Conservation (phyloP, 2,329 filamentous ascomycete species). For the Aspergillus pseudoterreus region DNA sequence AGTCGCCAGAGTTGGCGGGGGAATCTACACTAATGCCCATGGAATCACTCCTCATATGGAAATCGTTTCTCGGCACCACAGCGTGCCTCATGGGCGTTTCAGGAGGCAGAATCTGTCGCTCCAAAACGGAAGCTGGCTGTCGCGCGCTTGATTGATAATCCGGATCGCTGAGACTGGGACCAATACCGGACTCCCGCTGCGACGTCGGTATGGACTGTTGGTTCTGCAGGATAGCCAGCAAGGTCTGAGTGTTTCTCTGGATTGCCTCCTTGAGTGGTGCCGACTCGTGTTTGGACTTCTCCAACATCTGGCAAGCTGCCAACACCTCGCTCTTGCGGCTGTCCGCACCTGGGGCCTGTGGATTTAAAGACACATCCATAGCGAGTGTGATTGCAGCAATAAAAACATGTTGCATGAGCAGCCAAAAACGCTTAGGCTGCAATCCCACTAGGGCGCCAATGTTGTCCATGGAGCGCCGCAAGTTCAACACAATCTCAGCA, state of each 20-base stretch:
- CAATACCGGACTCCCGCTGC: neutral
- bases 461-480: slow-evolving; percentile 2
- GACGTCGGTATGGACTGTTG: neutral
- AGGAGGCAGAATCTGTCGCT: no score
- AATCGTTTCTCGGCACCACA: no score
- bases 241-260: slow-evolving; percentile 2
- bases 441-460: slow-evolving; percentile 8
- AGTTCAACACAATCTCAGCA: slow-evolving; percentile 1
- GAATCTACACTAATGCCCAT: neutral
- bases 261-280: neutral
- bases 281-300: slow-evolving; percentile 2
- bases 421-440: slow-evolving; percentile 17
- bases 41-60: neutral
- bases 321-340: slow-evolving; percentile 7
- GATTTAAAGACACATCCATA: slow-evolving; percentile 21
- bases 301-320: slow-evolving; percentile 5
- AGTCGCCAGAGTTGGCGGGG: neutral
- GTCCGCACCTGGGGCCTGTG: slow-evolving; percentile 12
- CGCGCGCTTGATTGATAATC: neutral
- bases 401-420: slow-evolving; percentile 20
- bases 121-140: neutral
- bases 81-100: no score
- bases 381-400: slow-evolving; percentile 21
- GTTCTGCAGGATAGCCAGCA: slow-evolving; percentile 5
- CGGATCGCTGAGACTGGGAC: neutral